Base-by-base conservation (phyloP, 345 rosid species). In the Balakata baccata region DNA sequence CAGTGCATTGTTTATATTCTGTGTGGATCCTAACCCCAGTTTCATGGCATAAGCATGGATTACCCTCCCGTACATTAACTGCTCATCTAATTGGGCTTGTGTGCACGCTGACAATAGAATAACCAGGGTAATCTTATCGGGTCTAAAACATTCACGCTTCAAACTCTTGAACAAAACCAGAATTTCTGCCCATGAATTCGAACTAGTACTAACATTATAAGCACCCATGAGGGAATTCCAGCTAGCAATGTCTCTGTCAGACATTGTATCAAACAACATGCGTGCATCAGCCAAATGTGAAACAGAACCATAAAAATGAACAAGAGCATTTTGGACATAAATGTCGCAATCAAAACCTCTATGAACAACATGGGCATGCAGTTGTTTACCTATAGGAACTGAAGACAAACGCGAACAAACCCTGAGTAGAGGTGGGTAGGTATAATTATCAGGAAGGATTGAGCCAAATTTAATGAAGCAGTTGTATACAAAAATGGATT, bases 181-280 rank as follows among this genome's bases (percentile, higher is more conserved):
- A 11, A 70, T 47, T 41, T 70, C 68, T 37, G 3, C 16, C 8
- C 43, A 1, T 17, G 23, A 52, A 52, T 14, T 2, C 17, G 62
- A 81, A 43, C 61, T 34, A 13, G 45, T 18, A 45, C 34, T 7
- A 14, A 20, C 7, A 74, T n/a, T 51, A 12, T 34, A 74, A 66
- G 58, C 50, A 37, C 84, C 59, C 61, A 81, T 57, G 56, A 81
- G 7, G 0, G 71, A 69, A 23, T 81, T 81, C 84, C 81, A 81
- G 63, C 70, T 70, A 4, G 50, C 76, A 1, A 77, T 46, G 12
- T 77, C 81, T 69, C 76, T 74, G 0, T 57, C 1, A 49, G 64
- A 53, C 83, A 77, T 80, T 73, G 52, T 59, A 22, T 73, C 78
- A 59, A 69, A 77, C 71, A 74, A 0, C 0, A 9, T 0, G 43